phyloP scores from a whole-genome alignment of 805 yeast genomes.

The Wickerhamiella australiensis region DNA sequence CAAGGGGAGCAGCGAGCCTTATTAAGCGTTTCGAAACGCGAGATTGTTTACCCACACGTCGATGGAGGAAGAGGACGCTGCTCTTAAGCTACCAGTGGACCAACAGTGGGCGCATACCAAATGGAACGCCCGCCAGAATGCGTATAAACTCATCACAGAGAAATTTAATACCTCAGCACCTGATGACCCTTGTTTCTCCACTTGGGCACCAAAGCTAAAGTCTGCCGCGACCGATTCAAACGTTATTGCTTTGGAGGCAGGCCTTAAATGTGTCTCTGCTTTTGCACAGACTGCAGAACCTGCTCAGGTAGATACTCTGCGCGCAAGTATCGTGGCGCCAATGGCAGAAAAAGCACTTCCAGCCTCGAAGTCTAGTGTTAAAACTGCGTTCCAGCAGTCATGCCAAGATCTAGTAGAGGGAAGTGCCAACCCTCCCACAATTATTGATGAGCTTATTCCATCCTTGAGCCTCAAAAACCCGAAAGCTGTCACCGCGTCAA shows the following conservation, averaged over 20 bases:
- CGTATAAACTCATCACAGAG: slow-evolving; percentile 55
- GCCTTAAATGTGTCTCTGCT: slow-evolving; percentile 43
- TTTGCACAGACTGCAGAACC: slow-evolving; percentile 48
- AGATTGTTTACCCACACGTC: neutral
- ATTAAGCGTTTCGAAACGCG: slow-evolving; percentile 3
- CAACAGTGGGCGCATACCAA: slow-evolving; percentile 54
- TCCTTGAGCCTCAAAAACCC: slow-evolving; percentile 51
- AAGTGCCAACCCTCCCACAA: slow-evolving; percentile 40
- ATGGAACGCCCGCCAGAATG: slow-evolving; percentile 82
- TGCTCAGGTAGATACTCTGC: slow-evolving; percentile 29
- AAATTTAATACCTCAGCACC: slow-evolving; percentile 45
- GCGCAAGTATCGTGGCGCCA: slow-evolving; percentile 23
- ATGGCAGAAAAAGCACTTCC: slow-evolving; percentile 74
- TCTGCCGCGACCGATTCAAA: slow-evolving; percentile 62
- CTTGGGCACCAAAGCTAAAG: slow-evolving; percentile 40
- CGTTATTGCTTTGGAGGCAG: slow-evolving; percentile 86
- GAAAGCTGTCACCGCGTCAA: slow-evolving; percentile 60
- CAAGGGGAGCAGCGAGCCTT: neutral
- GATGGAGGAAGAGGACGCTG: slow-evolving; percentile 40
- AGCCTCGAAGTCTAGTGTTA: slow-evolving; percentile 65
- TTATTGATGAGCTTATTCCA: slow-evolving; percentile 57
- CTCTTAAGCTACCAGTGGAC: slow-evolving; percentile 47
- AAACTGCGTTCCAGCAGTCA: slow-evolving; percentile 50
- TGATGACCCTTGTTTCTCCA: slow-evolving; percentile 43
- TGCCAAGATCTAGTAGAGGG: slow-evolving; percentile 52